Evolutionary conservation across 495 filamentous ascomycete species (phyloP).

Genomic region (Podospora pseudocomata): DNA sequence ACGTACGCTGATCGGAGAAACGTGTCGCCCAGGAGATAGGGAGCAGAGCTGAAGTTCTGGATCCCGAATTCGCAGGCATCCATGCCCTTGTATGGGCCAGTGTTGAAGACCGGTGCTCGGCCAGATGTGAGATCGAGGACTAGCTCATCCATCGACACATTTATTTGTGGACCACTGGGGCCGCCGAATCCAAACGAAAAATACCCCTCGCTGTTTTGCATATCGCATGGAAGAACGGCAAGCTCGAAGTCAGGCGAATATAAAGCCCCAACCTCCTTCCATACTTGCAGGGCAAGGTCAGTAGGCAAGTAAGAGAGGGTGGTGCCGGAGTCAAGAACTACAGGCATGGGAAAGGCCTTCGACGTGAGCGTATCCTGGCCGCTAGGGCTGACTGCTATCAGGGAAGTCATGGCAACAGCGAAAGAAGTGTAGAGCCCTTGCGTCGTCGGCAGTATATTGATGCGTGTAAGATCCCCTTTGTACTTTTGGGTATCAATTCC

Average conservation of each 20-base stretch:
- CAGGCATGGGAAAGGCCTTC: conserved; percentile 54
- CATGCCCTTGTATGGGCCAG: conserved; percentile 51
- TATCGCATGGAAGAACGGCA: conserved; percentile 67
- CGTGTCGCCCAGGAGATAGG: conserved; percentile 83
- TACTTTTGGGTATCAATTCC: conserved; percentile 90
- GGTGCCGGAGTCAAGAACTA: conserved; percentile 85
- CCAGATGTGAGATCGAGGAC: conserved; percentile 59
- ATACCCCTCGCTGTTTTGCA: conserved; percentile 57
- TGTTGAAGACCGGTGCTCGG: conserved; percentile 41
- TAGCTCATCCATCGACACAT: conserved; percentile 71
- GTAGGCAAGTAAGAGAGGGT: conserved; percentile 83
- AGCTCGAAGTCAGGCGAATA: conserved; percentile 45
- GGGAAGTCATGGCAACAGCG: conserved; percentile 65
- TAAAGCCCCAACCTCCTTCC: conserved; percentile 63
- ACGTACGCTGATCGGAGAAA: conserved; percentile 92
- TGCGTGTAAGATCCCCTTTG: conserved; percentile 64
- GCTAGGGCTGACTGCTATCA: conserved; percentile 43
- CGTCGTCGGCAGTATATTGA: conserved; percentile 53
- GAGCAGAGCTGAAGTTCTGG: conserved; percentile 57
- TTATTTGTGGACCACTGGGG: conserved; percentile 58
- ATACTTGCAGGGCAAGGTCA: conserved; percentile 60
- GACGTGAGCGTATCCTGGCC: conserved; percentile 52
- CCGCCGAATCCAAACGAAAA: conserved; percentile 74
- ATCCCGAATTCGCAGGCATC: conserved; percentile 72
- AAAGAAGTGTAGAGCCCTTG: conserved; percentile 57